phyloP scores from a whole-genome alignment of 164 flowering plant species.

The Saururus chinensis region DNA sequence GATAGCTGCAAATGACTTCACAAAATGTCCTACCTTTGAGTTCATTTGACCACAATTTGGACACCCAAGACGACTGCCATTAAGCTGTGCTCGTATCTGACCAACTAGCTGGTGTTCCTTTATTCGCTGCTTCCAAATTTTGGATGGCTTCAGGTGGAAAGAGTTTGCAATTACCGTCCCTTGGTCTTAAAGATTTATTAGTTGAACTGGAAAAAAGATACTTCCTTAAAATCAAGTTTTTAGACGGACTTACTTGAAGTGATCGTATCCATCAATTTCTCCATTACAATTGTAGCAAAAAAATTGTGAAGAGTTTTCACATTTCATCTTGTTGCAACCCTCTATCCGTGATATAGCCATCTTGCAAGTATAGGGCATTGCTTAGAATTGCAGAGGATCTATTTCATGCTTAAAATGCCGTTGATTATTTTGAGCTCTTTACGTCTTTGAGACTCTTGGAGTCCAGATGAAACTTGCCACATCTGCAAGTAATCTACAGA shows the following conservation, averaged over 20 bases:
- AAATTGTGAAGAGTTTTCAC: slow-evolving; percentile 61
- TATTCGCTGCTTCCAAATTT: slow-evolving; percentile 43
- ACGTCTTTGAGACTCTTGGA: slow-evolving; percentile 40
- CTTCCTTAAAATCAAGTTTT: neutral
- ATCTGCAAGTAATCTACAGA: slow-evolving; percentile 27
- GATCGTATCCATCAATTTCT: slow-evolving; percentile 81
- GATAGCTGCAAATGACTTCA: neutral
- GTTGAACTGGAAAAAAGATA: neutral
- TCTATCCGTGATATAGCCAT: slow-evolving; percentile 74
- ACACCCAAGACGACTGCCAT: slow-evolving; percentile 33
- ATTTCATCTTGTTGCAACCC: slow-evolving; percentile 94
- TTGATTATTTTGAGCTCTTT: slow-evolving; percentile 66
- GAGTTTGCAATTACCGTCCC: slow-evolving; percentile 53
- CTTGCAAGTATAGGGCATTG: slow-evolving; percentile 90
- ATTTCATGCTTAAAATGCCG: slow-evolving; percentile 61
- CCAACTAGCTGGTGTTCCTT: slow-evolving; percentile 40
- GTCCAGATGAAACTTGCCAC: slow-evolving; percentile 57
- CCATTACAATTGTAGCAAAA: slow-evolving; percentile 73
- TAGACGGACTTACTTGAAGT: slow-evolving; percentile 47
- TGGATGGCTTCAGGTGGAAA: slow-evolving; percentile 48
- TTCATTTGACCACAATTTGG: slow-evolving; percentile 35
- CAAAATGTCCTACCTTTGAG: neutral
- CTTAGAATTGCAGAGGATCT: slow-evolving; percentile 56
- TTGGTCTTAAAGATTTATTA: slow-evolving; percentile 15
- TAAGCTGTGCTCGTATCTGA: slow-evolving; percentile 40